Evolutionary conservation across 2,329 filamentous ascomycete species (phyloP), one percentile per base, ranked within the genome.

Genomic region (Daldinia eschscholtzii): DNA sequence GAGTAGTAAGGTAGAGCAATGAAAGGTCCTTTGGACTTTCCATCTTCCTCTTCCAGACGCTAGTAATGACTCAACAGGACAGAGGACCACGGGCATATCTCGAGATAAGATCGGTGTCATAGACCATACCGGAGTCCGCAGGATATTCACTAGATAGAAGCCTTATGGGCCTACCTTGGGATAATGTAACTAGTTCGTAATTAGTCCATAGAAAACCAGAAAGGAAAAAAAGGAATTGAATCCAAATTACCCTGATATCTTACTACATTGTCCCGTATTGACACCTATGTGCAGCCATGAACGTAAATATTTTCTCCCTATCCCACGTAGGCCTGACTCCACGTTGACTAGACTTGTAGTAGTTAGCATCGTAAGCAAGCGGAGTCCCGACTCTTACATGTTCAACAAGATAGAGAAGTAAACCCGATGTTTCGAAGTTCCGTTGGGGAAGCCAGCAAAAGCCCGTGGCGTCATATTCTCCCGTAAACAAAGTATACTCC

Each of bases 21-120:
- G 18, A 33, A 44, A 57, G 62, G 41, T 57, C 23, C 13, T 53
- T 10, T 12, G 12, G 28, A 20, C 52, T 57, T 23, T 23, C 44
- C 33, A 37, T 41, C 23, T 35, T 13, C 12, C 15, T n/a, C 13
- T 37, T 20, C n/a, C 30, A 20, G 20, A 26, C 15, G 37, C 48
- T 13, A 56, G 42, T 26, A 18, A 28, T 35, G 15, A 26, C 52
- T 39, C 44, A 33, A 39, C 23, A 28, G 4, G 23, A 7, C 33
- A 37, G 30, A 23, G 52, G 26, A 33, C 26, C 7, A 7, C 18
- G 18, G 26, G 15, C 23, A 15, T 15, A 4, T 26, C 48, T 33
- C 55, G 46, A 42, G 35, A 46, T 52, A 44, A 53, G 35, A 62
- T 26, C 30, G 26, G 9, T 46, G 58, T 33, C 39, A 48, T 37